Percentiles rank a stretch among this genome's conserved stretches.
phyloP scores from a whole-genome alignment of 129 eudicot species.

The Ambrosia artemisiifolia region DNA sequence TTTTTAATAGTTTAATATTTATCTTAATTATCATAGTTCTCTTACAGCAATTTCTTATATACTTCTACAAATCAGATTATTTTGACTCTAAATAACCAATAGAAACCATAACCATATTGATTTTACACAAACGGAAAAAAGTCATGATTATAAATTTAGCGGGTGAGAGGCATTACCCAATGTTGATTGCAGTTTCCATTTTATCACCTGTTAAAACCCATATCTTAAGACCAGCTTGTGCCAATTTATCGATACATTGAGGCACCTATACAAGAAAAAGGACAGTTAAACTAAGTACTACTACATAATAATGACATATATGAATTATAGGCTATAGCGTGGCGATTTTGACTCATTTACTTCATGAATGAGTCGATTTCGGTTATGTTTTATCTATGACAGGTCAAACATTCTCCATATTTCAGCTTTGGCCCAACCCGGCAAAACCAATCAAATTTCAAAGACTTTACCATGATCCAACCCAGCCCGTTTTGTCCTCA shows the following conservation, averaged over 20 bases:
- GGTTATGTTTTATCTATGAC: neutral
- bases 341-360: neutral
- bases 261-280: constrained; percentile 61
- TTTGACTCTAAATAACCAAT: neutral
- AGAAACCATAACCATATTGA: neutral
- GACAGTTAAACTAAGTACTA: neutral
- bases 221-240: constrained; percentile 96
- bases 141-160: neutral
- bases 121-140: neutral
- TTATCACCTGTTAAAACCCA: constrained; percentile 99
- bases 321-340: neutral
- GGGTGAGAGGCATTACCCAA: constrained; percentile 59
- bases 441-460: neutral
- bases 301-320: neutral
- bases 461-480: neutral
- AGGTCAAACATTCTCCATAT: neutral
- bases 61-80: neutral
- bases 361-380: neutral
- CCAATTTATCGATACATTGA: constrained; percentile 94
- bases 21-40: neutral
- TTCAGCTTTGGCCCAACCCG: neutral
- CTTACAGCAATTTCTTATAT: neutral
- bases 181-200: constrained; percentile 99
- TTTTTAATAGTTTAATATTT: neutral
- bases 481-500: neutral